Evolutionary conservation across 441 rosid genomes (phyloP).

Genomic region (Populus hybrid): DNA sequence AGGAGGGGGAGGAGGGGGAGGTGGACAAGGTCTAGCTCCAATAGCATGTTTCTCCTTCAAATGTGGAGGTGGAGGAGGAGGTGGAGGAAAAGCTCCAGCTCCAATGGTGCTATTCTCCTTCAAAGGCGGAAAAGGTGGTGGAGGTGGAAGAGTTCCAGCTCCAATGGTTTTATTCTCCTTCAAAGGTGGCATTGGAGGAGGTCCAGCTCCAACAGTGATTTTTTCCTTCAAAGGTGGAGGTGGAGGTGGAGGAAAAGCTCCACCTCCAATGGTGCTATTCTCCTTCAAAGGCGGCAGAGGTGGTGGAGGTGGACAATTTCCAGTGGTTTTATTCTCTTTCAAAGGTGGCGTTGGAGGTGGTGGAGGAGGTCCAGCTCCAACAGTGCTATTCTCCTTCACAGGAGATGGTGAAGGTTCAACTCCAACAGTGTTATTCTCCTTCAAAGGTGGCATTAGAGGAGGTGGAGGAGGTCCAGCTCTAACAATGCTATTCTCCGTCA

Average conservation of each 20-base stretch:
- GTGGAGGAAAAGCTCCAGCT: slow-evolving; percentile 20
- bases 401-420: slow-evolving; percentile 1
- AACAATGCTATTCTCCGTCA: slow-evolving; percentile 23
- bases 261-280: slow-evolving; percentile 18
- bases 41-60: slow-evolving; percentile 25
- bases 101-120: background rate
- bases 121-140: slow-evolving; percentile 20
- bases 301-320: slow-evolving; percentile 4
- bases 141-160: slow-evolving; percentile 23
- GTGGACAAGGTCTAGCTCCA: slow-evolving; percentile 26
- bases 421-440: background rate
- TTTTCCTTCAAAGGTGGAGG: slow-evolving; percentile 11
- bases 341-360: slow-evolving; percentile 16
- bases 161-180: slow-evolving; percentile 22
- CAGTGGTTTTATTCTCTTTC: background rate
- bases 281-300: slow-evolving; percentile 35
- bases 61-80: slow-evolving; percentile 26
- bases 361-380: slow-evolving; percentile 18
- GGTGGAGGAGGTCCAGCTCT: slow-evolving; percentile 23
- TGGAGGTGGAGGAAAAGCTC: slow-evolving; percentile 23
- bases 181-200: slow-evolving; percentile 30
- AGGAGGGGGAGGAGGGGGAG: slow-evolving; percentile 50
- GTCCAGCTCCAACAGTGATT: background rate
- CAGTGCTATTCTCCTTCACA: background rate
- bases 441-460: slow-evolving; percentile 16